phyloP scores from a whole-genome alignment of 1,139 yeast genomes.

The Trichomonascaceae sp. region DNA sequence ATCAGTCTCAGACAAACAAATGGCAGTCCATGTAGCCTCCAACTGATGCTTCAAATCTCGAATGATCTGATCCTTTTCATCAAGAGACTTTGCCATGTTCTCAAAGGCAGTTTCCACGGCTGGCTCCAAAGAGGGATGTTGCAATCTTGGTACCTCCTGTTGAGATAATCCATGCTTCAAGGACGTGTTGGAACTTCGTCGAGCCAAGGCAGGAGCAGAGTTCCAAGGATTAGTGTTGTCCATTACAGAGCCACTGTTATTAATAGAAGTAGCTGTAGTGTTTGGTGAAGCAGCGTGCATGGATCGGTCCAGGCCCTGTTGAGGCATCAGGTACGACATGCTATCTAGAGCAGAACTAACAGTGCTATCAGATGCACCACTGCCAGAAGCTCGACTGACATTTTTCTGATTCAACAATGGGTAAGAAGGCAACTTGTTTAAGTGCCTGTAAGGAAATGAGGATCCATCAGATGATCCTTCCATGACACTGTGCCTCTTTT shows the following conservation, averaged over 20 bases:
- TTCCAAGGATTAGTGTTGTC: slow-evolving; percentile 4
- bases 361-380: not conserved
- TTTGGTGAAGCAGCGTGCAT: slow-evolving; percentile 1
- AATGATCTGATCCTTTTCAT: slow-evolving; percentile 49
- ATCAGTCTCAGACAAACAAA: slow-evolving; percentile 17
- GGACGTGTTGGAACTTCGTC: slow-evolving; percentile 1
- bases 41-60: slow-evolving; percentile 54
- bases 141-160: not conserved
- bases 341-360: not conserved
- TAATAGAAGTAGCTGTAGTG: not conserved
- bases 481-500: slow-evolving; percentile 2
- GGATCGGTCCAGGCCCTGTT: slow-evolving; percentile 3
- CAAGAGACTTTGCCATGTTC: slow-evolving; percentile 47
- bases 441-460: not conserved
- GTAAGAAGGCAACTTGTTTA: not conserved
- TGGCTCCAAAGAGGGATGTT: slow-evolving; percentile 14
- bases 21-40: slow-evolving; percentile 57
- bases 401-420: not conserved
- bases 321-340: not conserved
- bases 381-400: not conserved
- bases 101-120: slow-evolving; percentile 33
- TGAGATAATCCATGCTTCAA: not conserved
- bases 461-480: not conserved
- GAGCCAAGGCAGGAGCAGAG: slow-evolving; percentile 1
- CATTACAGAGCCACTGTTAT: not conserved